Base-by-base conservation (phyloP, 176 grass and related monocot species). In the Zea luxurians region DNA sequence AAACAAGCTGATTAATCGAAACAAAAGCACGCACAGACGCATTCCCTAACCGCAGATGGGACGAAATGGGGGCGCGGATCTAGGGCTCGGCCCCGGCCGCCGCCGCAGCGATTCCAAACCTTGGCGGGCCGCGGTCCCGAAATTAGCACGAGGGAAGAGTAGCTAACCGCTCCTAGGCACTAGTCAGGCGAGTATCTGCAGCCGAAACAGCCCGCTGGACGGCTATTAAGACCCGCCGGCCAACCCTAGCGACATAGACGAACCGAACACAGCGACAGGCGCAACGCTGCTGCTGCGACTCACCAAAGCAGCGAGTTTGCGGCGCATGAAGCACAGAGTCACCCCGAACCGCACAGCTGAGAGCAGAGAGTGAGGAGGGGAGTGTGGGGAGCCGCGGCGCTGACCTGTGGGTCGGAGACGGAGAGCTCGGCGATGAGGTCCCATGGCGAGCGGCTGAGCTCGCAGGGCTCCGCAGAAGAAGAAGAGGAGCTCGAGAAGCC, bases 361-460 rank as follows among this genome's bases (percentile, higher is more conserved):
- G 4, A 45, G 38, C 2, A 36, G 6, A 50, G 50, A 3, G 18
- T 0, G 73, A 37, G 5, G 10, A 38, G 18, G 53, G 8, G 13
- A 4, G 12, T 13, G 0, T 7, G 35, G 13, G 10, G 18, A 12
- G 54, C 20, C 15, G 50, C 7, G 44, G 40, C 42, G 10, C 68
- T 75, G 74, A 91, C 82, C 82, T 79, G 60, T 11, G 60, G 60
- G 60, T 62, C 21, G 60, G 60, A 36, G 60, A 62, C 10, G 60
- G 60, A 55, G 43, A 85, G 78, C 70, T 81, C 52, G 8, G 54
- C 34, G 54, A 88, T 75, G 5, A 82, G 78, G 64, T 91, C 89
- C 82, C 78, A 79, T 0, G 85, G 82, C 4, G 85, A 87, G 73
- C 62, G 45, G 73, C 52, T 88, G 63, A 85, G 73, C 82, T 82